phyloP scores from a whole-genome alignment of 768 basidiomycete species.

The Calocybe cyanea region DNA sequence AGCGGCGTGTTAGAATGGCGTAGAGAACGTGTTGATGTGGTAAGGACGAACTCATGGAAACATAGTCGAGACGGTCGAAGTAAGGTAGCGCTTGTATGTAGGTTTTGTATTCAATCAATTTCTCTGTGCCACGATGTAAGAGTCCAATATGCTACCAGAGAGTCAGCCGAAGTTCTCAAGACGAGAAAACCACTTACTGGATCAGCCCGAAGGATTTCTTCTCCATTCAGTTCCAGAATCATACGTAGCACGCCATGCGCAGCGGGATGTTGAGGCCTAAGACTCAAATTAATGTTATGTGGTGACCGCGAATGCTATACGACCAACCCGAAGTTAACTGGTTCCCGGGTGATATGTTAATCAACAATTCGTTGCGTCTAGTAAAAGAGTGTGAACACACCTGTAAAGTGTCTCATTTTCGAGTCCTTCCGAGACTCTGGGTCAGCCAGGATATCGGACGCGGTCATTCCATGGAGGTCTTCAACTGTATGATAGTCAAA shows the following conservation, averaged over 20 bases:
- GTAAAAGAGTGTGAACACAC: constrained; percentile 35
- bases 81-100: constrained; percentile 97
- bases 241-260: constrained; percentile 97
- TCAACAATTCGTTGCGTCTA: no score
- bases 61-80: constrained; percentile 98
- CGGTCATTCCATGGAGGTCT: constrained; percentile 77
- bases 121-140: constrained; percentile 96
- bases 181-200: constrained; percentile 46
- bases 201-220: constrained; percentile 87
- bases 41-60: constrained; percentile 86
- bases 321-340: constrained; percentile 93
- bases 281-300: not conserved
- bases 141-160: constrained; percentile 82
- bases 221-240: constrained; percentile 96
- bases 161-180: constrained; percentile 1
- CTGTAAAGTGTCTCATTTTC: constrained; percentile 91
- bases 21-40: not conserved
- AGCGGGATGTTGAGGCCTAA: constrained; percentile 94
- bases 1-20: constrained; percentile 4
- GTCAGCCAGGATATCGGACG: constrained; percentile 78
- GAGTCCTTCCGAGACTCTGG: constrained; percentile 66
- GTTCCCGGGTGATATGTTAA: not conserved
- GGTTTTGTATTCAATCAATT: constrained; percentile 98
- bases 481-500: constrained; percentile 76
- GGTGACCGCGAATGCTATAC: not conserved